These are phyloP conservation scores for Oxyria digyna DNA, from an alignment of 148 eudicot species.

Conservation along the genomic window DNA sequence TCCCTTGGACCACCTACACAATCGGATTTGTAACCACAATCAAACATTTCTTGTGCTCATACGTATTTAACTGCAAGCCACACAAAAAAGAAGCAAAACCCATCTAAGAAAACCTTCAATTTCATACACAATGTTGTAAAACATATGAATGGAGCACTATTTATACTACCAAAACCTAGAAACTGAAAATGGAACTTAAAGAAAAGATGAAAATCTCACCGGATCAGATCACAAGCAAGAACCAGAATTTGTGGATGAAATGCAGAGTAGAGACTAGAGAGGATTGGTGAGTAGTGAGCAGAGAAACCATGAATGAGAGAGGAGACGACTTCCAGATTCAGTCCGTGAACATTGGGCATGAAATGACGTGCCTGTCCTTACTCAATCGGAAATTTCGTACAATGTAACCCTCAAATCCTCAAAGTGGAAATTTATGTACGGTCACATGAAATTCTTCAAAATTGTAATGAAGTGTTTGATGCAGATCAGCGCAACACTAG, in stretches of 20 bases:
- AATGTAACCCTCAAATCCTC: too few relatives aligned
- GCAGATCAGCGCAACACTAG: too few relatives aligned
- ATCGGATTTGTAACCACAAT: conserved; percentile 5
- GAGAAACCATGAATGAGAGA: background rate
- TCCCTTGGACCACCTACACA: conserved; percentile 29
- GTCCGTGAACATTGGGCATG: too few relatives aligned
- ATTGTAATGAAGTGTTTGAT: too few relatives aligned
- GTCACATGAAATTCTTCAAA: too few relatives aligned
- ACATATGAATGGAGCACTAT: background rate
- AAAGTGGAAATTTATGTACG: too few relatives aligned
- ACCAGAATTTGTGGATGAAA: background rate
- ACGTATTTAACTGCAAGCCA: background rate
- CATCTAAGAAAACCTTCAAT: background rate
- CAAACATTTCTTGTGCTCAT: conserved; percentile 3
- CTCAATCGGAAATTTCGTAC: too few relatives aligned
- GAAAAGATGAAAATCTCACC: background rate
- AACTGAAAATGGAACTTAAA: background rate
- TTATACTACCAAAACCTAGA: background rate
- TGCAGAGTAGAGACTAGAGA: background rate
- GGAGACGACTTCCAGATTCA: too few relatives aligned
- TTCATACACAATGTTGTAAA: background rate
- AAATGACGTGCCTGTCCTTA: too few relatives aligned
- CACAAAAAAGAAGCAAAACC: background rate
- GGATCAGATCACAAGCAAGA: background rate
- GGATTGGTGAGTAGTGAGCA: background rate